phyloP scores from a whole-genome alignment of 2,329 filamentous ascomycete species.

The Trichophyton equinum region DNA sequence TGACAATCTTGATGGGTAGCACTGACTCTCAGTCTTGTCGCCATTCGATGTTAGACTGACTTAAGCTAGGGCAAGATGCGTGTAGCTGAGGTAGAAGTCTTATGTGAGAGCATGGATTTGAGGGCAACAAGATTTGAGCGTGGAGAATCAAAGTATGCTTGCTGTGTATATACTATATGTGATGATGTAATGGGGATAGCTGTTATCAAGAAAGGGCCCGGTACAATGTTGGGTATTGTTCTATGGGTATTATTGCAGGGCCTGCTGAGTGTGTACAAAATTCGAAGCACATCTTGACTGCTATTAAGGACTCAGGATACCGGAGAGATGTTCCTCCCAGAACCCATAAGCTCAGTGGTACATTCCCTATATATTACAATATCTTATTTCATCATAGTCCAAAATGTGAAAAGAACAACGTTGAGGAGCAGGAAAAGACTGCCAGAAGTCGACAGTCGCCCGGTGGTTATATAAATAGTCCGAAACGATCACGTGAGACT shows the following conservation, averaged over 20 bases:
- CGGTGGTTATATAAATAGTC: neutral
- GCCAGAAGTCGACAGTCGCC: neutral
- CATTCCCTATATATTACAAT: too few relatives aligned
- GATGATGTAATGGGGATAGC: neutral
- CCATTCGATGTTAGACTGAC: neutral
- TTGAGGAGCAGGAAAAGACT: too few relatives aligned
- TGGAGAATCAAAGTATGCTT: neutral
- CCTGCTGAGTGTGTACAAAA: too few relatives aligned
- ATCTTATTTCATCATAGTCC: too few relatives aligned
- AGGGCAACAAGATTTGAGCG: neutral
- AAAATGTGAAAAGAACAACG: too few relatives aligned
- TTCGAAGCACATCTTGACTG: too few relatives aligned
- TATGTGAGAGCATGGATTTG: neutral
- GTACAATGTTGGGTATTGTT: too few relatives aligned
- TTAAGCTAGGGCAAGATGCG: neutral
- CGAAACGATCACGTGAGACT: too few relatives aligned
- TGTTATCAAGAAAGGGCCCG: neutral
- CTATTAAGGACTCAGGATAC: too few relatives aligned
- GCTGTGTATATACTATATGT: neutral
- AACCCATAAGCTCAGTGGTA: too few relatives aligned
- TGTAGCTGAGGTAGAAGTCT: neutral
- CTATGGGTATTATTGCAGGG: too few relatives aligned
- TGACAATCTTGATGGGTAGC: neutral
- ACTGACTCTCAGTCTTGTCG: neutral
- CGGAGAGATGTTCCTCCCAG: too few relatives aligned